phyloP scores from a whole-genome alignment of 345 rosid species.

The Citrus medica region DNA sequence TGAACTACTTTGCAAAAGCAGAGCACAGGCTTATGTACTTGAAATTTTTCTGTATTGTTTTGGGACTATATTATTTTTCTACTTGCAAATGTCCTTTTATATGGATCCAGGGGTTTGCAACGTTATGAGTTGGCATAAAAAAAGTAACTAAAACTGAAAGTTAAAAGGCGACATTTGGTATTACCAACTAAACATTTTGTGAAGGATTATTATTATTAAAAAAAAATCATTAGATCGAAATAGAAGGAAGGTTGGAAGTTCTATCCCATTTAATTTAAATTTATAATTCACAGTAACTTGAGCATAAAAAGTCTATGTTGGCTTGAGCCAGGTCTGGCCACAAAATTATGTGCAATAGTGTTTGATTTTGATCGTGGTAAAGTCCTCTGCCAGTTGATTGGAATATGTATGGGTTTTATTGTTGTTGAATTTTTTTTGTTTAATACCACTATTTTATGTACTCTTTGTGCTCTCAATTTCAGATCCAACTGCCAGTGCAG shows the following conservation, averaged over 20 bases:
- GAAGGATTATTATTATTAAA: too few relatives aligned
- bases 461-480: constrained; percentile 20
- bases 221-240: not conserved
- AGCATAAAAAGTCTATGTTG: not conserved
- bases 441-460: not conserved
- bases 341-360: not conserved
- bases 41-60: not conserved
- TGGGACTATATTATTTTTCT: not conserved
- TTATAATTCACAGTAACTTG: not conserved
- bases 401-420: not conserved
- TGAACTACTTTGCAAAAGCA: not conserved
- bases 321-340: not conserved
- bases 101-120: not conserved
- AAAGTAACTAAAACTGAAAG: not conserved
- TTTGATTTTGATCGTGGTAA: not conserved
- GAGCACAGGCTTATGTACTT: not conserved
- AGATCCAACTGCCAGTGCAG: constrained; percentile 97
- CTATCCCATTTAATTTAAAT: not conserved
- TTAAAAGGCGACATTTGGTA: not conserved
- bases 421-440: not conserved
- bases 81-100: not conserved
- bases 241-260: not conserved
- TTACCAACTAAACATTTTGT: not conserved
- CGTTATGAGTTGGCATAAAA: not conserved
- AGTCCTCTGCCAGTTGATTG: not conserved